A percentile compares a stretch with the other conserved stretches of the same genome.
Conservation (phyloP, 768 basidiomycete genomes). For the Pisolithus marmoratus region DNA sequence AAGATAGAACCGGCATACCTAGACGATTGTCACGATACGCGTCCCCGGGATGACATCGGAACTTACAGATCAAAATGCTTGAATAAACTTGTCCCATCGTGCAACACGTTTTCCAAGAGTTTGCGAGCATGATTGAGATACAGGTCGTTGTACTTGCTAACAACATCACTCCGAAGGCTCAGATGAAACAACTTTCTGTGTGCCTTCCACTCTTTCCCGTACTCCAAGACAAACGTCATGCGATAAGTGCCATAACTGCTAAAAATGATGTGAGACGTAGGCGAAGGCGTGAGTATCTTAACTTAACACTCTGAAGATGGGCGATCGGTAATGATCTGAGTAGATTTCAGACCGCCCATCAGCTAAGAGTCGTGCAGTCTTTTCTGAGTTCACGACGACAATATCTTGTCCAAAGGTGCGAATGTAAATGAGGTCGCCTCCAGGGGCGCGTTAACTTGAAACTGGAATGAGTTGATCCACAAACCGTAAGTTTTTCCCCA, state of each 20-base stretch:
- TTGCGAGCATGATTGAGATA: slow-evolving; percentile 1
- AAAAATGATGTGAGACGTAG: not conserved
- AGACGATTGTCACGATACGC: not conserved
- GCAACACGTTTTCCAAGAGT: not conserved
- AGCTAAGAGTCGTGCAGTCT: slow-evolving; percentile 2
- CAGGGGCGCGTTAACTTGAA: not conserved
- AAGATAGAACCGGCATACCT: not conserved
- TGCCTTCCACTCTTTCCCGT: slow-evolving; percentile 12
- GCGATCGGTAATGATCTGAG: not conserved
- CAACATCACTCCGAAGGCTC: slow-evolving; percentile 4
- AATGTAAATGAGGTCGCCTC: slow-evolving; percentile 5
- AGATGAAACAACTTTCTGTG: slow-evolving; percentile 12
- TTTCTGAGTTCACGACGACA: slow-evolving; percentile 6
- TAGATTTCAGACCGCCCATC: slow-evolving; percentile 1
- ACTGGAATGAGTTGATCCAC: not conserved
- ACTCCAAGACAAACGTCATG: slow-evolving; percentile 6
- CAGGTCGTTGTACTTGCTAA: slow-evolving; percentile 2
- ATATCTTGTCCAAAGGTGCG: not conserved
- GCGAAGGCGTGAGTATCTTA: not conserved
- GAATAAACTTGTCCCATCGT: not conserved
- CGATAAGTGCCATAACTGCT: slow-evolving; percentile 7
- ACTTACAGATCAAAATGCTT: slow-evolving; percentile 4
- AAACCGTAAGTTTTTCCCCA: slow-evolving; percentile 17
- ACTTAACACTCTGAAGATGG: slow-evolving; percentile 1
- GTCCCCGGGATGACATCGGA: not conserved